These are phyloP conservation scores for Mallotus nudiflorus DNA, from an alignment of 345 rosid genomes.

Conservation along the genomic window DNA sequence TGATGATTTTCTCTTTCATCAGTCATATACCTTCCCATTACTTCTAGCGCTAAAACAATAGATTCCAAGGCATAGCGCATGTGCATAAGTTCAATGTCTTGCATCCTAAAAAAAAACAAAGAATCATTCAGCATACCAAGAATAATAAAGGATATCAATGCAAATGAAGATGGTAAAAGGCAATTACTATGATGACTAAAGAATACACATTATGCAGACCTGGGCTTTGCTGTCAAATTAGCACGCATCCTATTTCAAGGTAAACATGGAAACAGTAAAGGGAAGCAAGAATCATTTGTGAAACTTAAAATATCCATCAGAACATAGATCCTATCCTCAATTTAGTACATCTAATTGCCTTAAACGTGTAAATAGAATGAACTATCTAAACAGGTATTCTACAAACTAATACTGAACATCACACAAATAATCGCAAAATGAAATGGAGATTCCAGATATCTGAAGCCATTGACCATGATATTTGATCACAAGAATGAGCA, in stretches of 20 bases:
- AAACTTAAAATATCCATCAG: not conserved
- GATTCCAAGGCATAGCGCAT: slow-evolving; percentile 96
- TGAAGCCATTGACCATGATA: not conserved
- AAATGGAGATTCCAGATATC: not conserved
- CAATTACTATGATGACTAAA: not conserved
- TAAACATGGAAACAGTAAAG: not conserved
- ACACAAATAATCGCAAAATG: not conserved
- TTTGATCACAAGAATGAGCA: not conserved
- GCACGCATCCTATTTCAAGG: not conserved
- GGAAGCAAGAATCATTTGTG: not conserved
- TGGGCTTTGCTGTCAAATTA: slow-evolving; percentile 1
- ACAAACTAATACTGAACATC: not conserved
- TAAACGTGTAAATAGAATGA: not conserved
- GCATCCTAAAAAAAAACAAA: slow-evolving; percentile 54
- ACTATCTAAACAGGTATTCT: not conserved
- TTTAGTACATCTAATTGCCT: not conserved
- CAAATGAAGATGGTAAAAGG: not conserved
- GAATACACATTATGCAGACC: not conserved
- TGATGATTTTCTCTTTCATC: slow-evolving; percentile 52
- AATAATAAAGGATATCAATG: not conserved
- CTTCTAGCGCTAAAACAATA: slow-evolving; percentile 70
- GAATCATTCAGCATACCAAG: not conserved
- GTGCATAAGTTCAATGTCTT: slow-evolving; percentile 94
- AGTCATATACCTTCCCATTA: slow-evolving; percentile 52
- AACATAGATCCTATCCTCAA: not conserved